Conservation (phyloP, 371 early-diverging fungal species). For the Syncephalis fuscata region DNA sequence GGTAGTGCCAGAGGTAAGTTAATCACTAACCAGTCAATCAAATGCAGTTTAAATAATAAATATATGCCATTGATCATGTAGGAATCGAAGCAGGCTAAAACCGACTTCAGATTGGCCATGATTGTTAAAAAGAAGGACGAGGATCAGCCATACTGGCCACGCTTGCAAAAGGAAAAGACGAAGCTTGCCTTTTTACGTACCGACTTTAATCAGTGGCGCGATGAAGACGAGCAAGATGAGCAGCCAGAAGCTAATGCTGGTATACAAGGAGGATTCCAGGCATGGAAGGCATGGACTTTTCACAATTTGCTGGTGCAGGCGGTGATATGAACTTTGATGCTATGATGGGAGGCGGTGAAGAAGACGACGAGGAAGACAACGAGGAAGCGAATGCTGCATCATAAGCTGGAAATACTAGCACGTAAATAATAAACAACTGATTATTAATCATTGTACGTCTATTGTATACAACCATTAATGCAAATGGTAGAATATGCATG, state of each 20-base stretch:
- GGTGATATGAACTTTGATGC: slow-evolving; percentile 15
- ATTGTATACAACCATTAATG: too few species aligned
- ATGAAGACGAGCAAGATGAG: slow-evolving; percentile 88
- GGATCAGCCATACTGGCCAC: slow-evolving; percentile 62
- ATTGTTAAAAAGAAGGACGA: slow-evolving; percentile 50
- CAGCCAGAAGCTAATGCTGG: slow-evolving; percentile 17
- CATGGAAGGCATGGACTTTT: slow-evolving; percentile 40
- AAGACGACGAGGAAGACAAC: slow-evolving; percentile 20
- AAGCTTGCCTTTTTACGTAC: slow-evolving; percentile 71
- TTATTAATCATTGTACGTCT: too few species aligned
- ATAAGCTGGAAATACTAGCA: too few species aligned
- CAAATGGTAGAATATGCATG: too few species aligned
- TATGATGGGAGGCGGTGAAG: slow-evolving; percentile 27
- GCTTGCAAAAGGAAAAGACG: slow-evolving; percentile 49
- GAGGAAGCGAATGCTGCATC: slow-evolving; percentile 13
- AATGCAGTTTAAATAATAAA: neutral
- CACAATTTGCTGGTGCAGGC: slow-evolving; percentile 17
- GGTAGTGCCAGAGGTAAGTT: slow-evolving; percentile 51
- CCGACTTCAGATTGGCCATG: slow-evolving; percentile 42
- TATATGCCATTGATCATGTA: slow-evolving; percentile 10
- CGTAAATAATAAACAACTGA: too few species aligned
- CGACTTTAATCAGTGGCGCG: slow-evolving; percentile 82
- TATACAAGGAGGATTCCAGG: slow-evolving; percentile 11
- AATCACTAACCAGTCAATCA: neutral
- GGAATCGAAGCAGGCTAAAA: slow-evolving; percentile 47